A percentile compares a stretch with the other conserved stretches of the same genome.
Evolutionary conservation across 768 basidiomycete genomes (phyloP).

Genomic region (Clitopilus passeckerianus): DNA sequence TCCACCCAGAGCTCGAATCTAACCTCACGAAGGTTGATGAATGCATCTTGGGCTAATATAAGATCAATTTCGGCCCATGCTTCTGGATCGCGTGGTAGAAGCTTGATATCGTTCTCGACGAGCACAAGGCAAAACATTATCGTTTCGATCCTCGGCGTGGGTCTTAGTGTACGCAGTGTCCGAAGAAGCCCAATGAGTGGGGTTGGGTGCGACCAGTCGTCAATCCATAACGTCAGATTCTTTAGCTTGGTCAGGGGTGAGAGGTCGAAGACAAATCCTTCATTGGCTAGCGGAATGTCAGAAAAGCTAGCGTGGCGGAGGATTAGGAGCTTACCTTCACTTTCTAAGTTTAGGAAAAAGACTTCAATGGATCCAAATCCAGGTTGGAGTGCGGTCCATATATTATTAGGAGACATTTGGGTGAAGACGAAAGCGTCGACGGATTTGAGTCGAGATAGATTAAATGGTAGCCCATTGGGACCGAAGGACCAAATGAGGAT

Average conservation of each 20-base stretch:
- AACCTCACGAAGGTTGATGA: background rate
- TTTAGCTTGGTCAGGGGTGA: background rate
- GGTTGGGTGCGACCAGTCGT: background rate
- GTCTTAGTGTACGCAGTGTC: background rate
- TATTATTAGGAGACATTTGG: background rate
- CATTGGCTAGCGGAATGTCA: background rate
- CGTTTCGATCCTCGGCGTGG: background rate
- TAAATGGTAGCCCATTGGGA: background rate
- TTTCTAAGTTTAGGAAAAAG: background rate
- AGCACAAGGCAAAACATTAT: background rate
- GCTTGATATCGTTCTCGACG: background rate
- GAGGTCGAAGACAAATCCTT: background rate
- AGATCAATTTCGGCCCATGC: background rate
- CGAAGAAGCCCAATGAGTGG: background rate
- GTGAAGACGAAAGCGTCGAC: background rate
- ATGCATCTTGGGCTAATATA: background rate
- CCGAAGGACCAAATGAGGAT: background rate
- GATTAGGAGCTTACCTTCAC: background rate
- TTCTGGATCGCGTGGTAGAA: background rate
- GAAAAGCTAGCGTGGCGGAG: background rate
- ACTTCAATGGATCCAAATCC: background rate
- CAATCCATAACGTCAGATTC: background rate
- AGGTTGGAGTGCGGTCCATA: background rate
- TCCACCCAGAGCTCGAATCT: background rate
- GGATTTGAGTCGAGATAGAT: background rate